Evolutionary conservation across 2,329 filamentous ascomycete species (phyloP).

Genomic region (Hypoxylon rubiginosum): DNA sequence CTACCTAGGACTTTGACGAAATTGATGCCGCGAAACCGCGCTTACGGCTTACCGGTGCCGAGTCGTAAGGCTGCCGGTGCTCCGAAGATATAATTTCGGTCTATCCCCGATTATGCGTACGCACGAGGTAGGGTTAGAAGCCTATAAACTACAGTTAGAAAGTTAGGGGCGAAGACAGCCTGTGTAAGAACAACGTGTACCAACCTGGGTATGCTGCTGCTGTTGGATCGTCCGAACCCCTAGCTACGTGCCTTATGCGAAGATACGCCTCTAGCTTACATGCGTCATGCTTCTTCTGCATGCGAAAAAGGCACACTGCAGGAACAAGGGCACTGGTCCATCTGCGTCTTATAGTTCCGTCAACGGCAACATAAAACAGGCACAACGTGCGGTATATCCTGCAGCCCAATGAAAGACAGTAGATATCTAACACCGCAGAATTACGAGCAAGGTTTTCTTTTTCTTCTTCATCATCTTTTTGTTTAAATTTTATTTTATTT

Average conservation of each 20-base stretch:
- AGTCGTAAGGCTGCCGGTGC: constrained; percentile 9
- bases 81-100: constrained; percentile 19
- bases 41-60: constrained; percentile 21
- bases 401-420: too few relatives aligned
- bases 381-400: not conserved
- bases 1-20: constrained; percentile 18
- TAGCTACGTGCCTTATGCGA: not conserved
- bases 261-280: not conserved
- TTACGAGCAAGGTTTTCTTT: not conserved
- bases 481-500: not conserved
- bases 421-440: too few relatives aligned
- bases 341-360: not conserved
- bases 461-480: not conserved
- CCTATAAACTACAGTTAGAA: not conserved
- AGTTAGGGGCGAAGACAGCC: not conserved
- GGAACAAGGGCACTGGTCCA: constrained; percentile 7
- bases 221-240: not conserved
- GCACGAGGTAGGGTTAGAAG: not conserved
- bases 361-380: not conserved
- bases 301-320: not conserved
- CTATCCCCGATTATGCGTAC: not conserved
- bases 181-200: not conserved
- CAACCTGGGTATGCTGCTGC: too few relatives aligned
- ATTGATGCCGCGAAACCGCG: constrained; percentile 10
- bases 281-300: not conserved